These are phyloP conservation scores for Lentinula sp. DNA, from an alignment of 768 basidiomycete species.

Conservation along the genomic window DNA sequence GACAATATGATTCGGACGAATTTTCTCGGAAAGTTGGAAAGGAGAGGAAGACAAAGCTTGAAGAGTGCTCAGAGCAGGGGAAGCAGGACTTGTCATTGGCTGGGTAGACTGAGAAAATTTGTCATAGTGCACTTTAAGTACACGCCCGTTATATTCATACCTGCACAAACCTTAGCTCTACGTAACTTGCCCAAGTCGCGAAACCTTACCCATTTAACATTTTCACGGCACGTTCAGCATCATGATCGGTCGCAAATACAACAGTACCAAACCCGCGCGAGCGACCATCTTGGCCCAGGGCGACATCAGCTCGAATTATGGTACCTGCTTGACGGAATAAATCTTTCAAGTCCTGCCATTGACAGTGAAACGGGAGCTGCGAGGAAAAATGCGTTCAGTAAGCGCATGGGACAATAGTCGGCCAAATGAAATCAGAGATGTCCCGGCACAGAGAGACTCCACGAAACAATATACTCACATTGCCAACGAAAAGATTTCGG, in stretches of 20 bases:
- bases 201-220: constrained; percentile 87
- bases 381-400: neutral
- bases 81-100: constrained; percentile 16
- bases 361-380: constrained; percentile 87
- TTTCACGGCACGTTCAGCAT: constrained; percentile 77
- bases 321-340: constrained; percentile 88
- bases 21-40: neutral
- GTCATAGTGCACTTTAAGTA: constrained; percentile 89
- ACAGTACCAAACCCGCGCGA: constrained; percentile 94
- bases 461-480: constrained; percentile 46
- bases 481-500: constrained; percentile 80
- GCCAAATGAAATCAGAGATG: neutral
- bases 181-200: neutral
- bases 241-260: constrained; percentile 73
- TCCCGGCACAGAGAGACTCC: constrained; percentile 7
- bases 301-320: constrained; percentile 87
- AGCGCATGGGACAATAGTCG: constrained; percentile 1
- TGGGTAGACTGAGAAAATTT: constrained; percentile 50
- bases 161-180: constrained; percentile 29
- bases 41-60: neutral
- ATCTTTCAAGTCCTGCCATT: constrained; percentile 99
- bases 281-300: constrained; percentile 80
- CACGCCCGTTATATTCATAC: constrained; percentile 82
- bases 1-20: constrained; percentile 22
- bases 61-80: constrained; percentile 13